Evolutionary conservation across 352 stramenopile species (phyloP).

Genomic region (Aphanomyces euteiches): DNA sequence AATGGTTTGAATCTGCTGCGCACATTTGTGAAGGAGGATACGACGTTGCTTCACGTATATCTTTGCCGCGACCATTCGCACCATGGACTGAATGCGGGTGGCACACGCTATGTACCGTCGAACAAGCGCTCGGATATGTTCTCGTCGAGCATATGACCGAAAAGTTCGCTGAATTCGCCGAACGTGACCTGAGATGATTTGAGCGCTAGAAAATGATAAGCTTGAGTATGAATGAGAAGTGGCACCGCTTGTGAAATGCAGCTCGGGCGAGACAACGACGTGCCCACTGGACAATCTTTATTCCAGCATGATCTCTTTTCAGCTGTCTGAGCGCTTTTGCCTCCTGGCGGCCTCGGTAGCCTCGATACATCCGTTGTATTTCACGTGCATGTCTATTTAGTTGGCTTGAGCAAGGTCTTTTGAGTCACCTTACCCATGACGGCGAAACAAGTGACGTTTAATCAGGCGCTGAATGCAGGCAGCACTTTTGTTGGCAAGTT

Average conservation of each 20-base stretch:
- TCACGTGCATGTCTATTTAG: constrained; percentile 12
- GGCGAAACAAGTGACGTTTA: constrained; percentile 35
- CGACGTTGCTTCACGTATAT: constrained; percentile 25
- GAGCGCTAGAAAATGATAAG: background rate
- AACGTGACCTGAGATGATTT: constrained; percentile 29
- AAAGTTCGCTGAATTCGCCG: constrained; percentile 52
- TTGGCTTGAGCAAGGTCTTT: background rate
- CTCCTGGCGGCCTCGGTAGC: constrained; percentile 2
- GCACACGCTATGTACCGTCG: background rate
- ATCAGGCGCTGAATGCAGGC: constrained; percentile 43
- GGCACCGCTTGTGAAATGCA: constrained; percentile 30
- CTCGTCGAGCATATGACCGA: constrained; percentile 40
- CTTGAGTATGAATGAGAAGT: background rate
- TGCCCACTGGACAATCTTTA: constrained; percentile 40
- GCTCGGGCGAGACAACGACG: constrained; percentile 41
- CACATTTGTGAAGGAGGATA: constrained; percentile 38
- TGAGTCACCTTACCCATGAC: constrained; percentile 31
- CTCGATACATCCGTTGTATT: constrained; percentile 20
- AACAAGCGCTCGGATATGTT: background rate
- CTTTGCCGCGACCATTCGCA: constrained; percentile 33
- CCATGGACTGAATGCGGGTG: constrained; percentile 25
- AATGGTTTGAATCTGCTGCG: constrained; percentile 52
- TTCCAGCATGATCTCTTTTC: background rate
- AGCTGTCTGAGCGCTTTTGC: background rate
- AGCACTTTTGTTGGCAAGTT: constrained; percentile 34